These are phyloP conservation scores for Sodiomyces alkalinus DNA, from an alignment of 2,329 filamentous ascomycete genomes.

Conservation along the genomic window DNA sequence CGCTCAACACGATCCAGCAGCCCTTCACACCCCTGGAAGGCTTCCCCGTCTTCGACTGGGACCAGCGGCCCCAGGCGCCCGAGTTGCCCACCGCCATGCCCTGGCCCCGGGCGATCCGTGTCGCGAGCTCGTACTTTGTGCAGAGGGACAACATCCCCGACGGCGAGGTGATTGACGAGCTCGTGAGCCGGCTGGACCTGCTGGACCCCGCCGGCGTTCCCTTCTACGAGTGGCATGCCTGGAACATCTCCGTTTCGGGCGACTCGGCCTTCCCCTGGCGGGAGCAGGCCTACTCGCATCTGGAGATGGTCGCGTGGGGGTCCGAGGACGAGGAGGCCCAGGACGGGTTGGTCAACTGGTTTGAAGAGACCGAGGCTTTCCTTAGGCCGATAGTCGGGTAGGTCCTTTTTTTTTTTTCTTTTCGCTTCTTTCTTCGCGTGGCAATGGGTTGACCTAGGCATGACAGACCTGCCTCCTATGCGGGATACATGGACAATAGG, in stretches of 20 bases:
- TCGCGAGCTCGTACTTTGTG: slow-evolving; percentile 7
- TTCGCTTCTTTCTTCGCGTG: no score
- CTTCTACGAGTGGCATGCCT: slow-evolving; percentile 8
- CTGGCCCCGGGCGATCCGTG: slow-evolving; percentile 4
- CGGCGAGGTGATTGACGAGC: neutral
- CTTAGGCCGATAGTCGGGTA: no score
- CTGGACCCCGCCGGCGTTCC: slow-evolving; percentile 1
- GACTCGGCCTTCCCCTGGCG: slow-evolving; percentile 7
- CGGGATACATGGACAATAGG: no score
- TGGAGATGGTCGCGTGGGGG: slow-evolving; percentile 6
- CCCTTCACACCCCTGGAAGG: no score
- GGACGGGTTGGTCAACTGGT: slow-evolving; percentile 2
- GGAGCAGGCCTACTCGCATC: slow-evolving; percentile 6
- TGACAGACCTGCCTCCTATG: no score
- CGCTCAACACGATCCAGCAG: slow-evolving; percentile 4
- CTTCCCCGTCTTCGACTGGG: no score
- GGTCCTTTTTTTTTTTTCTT: neutral
- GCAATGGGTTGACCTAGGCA: no score
- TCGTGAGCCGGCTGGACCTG: slow-evolving; percentile 2
- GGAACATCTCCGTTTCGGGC: slow-evolving; percentile 4
- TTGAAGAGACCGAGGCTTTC: no score
- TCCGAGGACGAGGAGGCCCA: slow-evolving; percentile 5
- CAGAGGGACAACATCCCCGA: slow-evolving; percentile 2
- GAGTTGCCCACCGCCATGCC: slow-evolving; percentile 1
- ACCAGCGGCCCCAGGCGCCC: slow-evolving; percentile 3